Percentiles rank a stretch among this genome's conserved stretches.
Conservation (phyloP, 2,329 filamentous ascomycete species). For the Colletotrichum cuscutae region DNA sequence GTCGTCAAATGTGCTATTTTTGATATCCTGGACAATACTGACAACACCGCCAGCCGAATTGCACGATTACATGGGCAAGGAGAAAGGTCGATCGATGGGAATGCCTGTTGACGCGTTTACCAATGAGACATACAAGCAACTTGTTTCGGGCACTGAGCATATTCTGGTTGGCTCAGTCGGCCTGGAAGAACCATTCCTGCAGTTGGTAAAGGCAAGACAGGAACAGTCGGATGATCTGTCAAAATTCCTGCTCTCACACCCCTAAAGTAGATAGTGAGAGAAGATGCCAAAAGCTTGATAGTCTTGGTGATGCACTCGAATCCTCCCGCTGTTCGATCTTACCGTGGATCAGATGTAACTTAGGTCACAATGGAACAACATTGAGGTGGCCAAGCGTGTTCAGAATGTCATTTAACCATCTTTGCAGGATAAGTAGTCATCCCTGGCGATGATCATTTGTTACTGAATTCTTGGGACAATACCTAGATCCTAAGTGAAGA, state of each 20-base stretch:
- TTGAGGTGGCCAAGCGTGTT: too few species aligned
- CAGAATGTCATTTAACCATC: too few species aligned
- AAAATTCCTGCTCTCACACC: not conserved
- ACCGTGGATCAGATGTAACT: too few species aligned
- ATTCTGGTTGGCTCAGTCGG: constrained; percentile 30
- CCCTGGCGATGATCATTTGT: too few species aligned
- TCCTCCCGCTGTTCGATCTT: too few species aligned
- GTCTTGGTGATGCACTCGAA: too few species aligned
- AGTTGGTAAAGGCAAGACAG: not conserved
- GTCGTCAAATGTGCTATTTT: not conserved
- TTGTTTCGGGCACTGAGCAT: constrained; percentile 48
- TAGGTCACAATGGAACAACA: too few species aligned
- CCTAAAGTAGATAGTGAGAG: not conserved
- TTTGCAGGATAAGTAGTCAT: too few species aligned
- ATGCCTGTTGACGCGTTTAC: constrained; percentile 45
- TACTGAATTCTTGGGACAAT: too few species aligned
- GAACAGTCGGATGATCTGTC: not conserved
- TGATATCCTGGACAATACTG: constrained; percentile 37
- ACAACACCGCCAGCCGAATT: constrained; percentile 35
- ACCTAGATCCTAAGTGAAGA: too few species aligned
- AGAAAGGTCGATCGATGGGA: constrained; percentile 33
- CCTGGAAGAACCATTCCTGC: not conserved
- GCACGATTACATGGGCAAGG: constrained; percentile 37
- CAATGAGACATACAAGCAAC: constrained; percentile 46
- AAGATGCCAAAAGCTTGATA: not conserved